Base-by-base conservation (phyloP, 495 filamentous ascomycete species). In the Trichoderma reesei region DNA sequence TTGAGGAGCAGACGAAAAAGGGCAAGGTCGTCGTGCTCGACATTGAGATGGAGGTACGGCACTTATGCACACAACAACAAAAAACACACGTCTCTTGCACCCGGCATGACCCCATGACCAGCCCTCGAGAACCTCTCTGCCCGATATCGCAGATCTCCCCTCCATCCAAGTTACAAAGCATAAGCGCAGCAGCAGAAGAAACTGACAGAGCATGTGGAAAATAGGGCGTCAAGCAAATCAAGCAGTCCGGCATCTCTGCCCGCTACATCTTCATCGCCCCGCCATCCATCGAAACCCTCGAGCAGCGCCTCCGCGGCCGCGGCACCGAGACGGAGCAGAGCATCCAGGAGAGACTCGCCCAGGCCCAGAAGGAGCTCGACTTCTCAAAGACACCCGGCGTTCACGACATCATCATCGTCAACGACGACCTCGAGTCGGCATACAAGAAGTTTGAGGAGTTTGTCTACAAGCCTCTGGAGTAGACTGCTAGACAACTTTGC, bases 221-320 rank as follows among this genome's bases (percentile, higher is more conserved):
- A 63, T 61, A 80, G 88, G 94, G 93, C 37, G 92, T 97, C 59
- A 97, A 97, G 77, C 94, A 97, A 78, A 90, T 98, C 65, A 90
- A 90, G 72, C 82, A 82, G 14, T 86, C 87, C 60, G 79, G 85
- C 72, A 81, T 95, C 68, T 79, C 86, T 65, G 89, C 93, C 13
- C 86, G 92, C 38, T 96, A 89, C 72, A 72, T 96, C 63, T 97
- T 97, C 73, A 80, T 97, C 64, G 83, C 88, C 41, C 93, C 94
- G 2, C 93, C 89, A 1, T 87, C 82, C 26, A 71, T 92, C 66
- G 86, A 88, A 66, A 83, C 82, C 36, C 82, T 97, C 54, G 91
- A 96, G 74, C 69, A 76, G 68, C 83, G 94, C 18, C 78, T 97
- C 54, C 82, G 92, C 41, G 88, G 86, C n/a, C 81, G 94, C 48